Percentiles rank a stretch among this genome's conserved stretches.
Conservation (phyloP, 495 filamentous ascomycete genomes). For the Hypoxylon trugodes region DNA sequence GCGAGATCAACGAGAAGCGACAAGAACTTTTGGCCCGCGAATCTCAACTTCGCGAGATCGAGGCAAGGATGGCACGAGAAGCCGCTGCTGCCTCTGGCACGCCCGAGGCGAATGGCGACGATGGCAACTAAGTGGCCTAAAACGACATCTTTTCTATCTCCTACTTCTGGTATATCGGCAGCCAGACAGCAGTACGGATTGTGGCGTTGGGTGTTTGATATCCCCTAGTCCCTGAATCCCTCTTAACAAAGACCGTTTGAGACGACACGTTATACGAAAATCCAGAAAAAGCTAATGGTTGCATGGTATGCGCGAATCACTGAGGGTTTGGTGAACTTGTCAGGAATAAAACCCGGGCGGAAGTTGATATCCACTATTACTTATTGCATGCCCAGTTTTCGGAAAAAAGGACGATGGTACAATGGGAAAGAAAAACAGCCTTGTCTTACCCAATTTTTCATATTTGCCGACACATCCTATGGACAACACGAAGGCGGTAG, state of each 20-base stretch:
- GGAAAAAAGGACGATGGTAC: slow-evolving; percentile 29
- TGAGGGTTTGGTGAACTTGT: slow-evolving; percentile 44
- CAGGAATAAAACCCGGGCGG: slow-evolving; percentile 44
- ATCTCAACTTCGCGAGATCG: slow-evolving; percentile 95
- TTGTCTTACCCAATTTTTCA: slow-evolving; percentile 29
- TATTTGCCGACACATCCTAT: slow-evolving; percentile 20
- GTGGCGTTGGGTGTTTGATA: slow-evolving; percentile 48
- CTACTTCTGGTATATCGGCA: slow-evolving; percentile 31
- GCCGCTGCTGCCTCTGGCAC: slow-evolving; percentile 48
- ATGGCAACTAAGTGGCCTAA: slow-evolving; percentile 47
- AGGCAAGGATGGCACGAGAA: slow-evolving; percentile 68
- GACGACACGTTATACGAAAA: slow-evolving; percentile 42
- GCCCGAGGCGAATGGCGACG: slow-evolving; percentile 59
- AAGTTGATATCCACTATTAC: slow-evolving; percentile 40
- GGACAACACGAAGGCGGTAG: slow-evolving; percentile 29
- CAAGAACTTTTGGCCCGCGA: slow-evolving; percentile 97
- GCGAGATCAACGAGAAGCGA: slow-evolving; percentile 99
- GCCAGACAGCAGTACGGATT: slow-evolving; percentile 35
- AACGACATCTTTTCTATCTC: slow-evolving; percentile 34
- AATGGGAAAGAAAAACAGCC: slow-evolving; percentile 18
- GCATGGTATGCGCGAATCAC: slow-evolving; percentile 35
- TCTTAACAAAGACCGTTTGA: slow-evolving; percentile 19
- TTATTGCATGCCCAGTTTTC: slow-evolving; percentile 43
- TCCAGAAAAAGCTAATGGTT: slow-evolving; percentile 40
- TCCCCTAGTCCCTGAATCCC: slow-evolving; percentile 37